Base-by-base conservation (phyloP, 495 filamentous ascomycete genomes). In the Penicillium silybi region DNA sequence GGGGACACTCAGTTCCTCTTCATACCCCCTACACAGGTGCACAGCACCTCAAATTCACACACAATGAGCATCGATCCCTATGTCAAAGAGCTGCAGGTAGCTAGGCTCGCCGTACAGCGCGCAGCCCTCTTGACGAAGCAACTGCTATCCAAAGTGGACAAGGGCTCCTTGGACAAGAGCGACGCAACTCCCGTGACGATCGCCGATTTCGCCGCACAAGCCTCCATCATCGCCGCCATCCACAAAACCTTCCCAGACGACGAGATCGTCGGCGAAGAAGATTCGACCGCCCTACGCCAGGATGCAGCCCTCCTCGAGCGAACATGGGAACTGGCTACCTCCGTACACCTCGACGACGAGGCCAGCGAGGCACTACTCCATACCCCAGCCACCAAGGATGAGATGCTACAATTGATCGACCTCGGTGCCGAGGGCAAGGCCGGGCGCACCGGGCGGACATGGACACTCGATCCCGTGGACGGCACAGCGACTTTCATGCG, bases 391-490 rank as follows among this genome's bases (percentile, higher is more conserved):
- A 69, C 71, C 11, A 68, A 69, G 13, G 77, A 83, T 26, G 74
- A 81, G 49, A 78, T 88, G 72, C 78, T 86, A 32, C 56, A 76
- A 15, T 56, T 81, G 44, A 86, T 89, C 56, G 85, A 88, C 61
- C 68, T 78, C 41, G 84, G 84, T 26, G 77, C 77, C 1, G 66
- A 67, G 39, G 77, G 74, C 2, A 64, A 61, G 9, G 71, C 73
- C 15, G 59, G 65, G 1, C 58, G 56, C 0, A 66, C 69, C 1
- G 64, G 70, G 2, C 63, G 78, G 4, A 69, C 78, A 1, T 89
- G 85, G 85, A 80, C 86, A 3, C 76, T 89, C 29, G 86, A 89
- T 59, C 86, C 86, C 0, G 85, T 89, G 41, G 86, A 89, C 52
- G 86, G 86, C 20, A 89, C 86, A 0, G 79, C 78, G 34, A 84